phyloP scores from a whole-genome alignment of 495 filamentous ascomycete species.

The Pyrenopolyporus hunteri region DNA sequence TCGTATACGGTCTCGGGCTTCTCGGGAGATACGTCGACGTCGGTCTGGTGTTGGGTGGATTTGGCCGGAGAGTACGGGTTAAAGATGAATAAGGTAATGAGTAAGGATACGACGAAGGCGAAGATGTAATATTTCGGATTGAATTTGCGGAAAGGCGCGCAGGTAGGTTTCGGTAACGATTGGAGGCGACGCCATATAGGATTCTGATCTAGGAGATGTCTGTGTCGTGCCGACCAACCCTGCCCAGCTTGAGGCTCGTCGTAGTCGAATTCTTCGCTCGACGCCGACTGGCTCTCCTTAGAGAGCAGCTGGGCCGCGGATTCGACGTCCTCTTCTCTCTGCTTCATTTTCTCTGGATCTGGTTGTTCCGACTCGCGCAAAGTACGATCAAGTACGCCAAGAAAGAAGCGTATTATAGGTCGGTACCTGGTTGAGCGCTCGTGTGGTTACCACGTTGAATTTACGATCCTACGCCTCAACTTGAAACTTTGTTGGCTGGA shows the following conservation, averaged over 20 bases:
- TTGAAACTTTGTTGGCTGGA: neutral
- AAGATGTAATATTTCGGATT: slow-evolving; percentile 32
- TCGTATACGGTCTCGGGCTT: neutral
- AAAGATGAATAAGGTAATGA: slow-evolving; percentile 34
- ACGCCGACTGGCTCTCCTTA: slow-evolving; percentile 25
- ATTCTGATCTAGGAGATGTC: slow-evolving; percentile 5
- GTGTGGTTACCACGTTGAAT: neutral
- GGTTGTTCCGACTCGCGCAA: neutral
- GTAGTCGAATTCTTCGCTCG: slow-evolving; percentile 38
- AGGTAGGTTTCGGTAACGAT: slow-evolving; percentile 28
- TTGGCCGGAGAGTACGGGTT: slow-evolving; percentile 35
- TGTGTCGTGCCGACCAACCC: slow-evolving; percentile 20
- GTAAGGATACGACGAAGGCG: slow-evolving; percentile 25
- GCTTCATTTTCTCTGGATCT: slow-evolving; percentile 37
- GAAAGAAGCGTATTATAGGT: neutral
- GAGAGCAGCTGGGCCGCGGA: slow-evolving; percentile 30
- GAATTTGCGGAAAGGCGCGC: slow-evolving; percentile 37
- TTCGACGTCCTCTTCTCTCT: slow-evolving; percentile 36
- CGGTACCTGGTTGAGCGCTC: too few relatives aligned
- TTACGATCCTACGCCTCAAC: neutral
- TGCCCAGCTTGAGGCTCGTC: slow-evolving; percentile 24
- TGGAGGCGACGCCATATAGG: slow-evolving; percentile 36
- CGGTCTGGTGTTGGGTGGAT: slow-evolving; percentile 25
- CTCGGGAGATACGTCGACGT: slow-evolving; percentile 19
- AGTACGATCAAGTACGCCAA: neutral